Base-by-base conservation (phyloP, 1,284 basidiomycete genomes). In the Chalciporus piperatoides region DNA sequence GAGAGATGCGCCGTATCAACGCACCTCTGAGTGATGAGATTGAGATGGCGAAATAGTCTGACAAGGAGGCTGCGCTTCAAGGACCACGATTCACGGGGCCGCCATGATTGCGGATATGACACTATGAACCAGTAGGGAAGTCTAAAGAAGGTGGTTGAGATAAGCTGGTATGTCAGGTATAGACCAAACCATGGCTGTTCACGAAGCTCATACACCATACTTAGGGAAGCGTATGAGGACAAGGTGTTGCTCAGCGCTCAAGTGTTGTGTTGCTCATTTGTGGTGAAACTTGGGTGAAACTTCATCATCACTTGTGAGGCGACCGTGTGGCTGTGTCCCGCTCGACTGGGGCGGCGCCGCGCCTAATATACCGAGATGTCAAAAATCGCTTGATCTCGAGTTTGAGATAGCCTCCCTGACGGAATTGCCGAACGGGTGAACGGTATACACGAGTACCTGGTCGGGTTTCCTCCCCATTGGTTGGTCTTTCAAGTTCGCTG, bases 91-190 rank as follows among this genome's bases (percentile, higher is more conserved):
- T 48, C 44, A 23, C 59, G 50, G 1, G 64, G 65, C 12, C 70
- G 60, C 45, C 53, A 58, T 14, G 64, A 59, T 14, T 43, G 59
- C 0, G 56, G 54, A 23, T 55, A 46, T 24, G 60, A 61, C 24
- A 49, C 51, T 11, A 71, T 19, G 15, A 51, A 55, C 80, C 79
- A 82, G 41, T 73, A 63, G 0, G 81, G 82, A 35, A 81, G 47
- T 14, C 78, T 72, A 24, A 81, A 48, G 51, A 79, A 62, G 3
- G 76, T 36, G 1, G 74, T 72, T 21, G 62, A 57, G 9, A 77
- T n/a, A 14, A 73, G 43, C 42, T 76, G 68, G 60, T 72, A 76
- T 0, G 68, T 55, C 21, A 79, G 46, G 46, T 67, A 67, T 17
- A 69, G 41, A 7, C 56, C 54, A 45, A 60, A 62, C 51, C 59